Conservation (phyloP, 306 rosid genomes). For the Cucurbita argyrosperma region DNA sequence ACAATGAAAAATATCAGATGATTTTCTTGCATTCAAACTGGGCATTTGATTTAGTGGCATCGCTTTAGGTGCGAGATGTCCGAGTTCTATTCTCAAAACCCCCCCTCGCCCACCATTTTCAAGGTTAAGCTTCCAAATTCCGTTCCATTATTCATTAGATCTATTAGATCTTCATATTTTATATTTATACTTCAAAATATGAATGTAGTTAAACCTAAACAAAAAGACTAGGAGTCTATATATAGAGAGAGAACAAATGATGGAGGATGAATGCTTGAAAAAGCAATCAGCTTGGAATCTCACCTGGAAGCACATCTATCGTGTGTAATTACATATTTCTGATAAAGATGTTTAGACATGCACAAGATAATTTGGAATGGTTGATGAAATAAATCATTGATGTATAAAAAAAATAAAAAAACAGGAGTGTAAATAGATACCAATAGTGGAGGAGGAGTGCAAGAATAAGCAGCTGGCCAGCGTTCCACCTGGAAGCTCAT, state of each 20-base stretch:
- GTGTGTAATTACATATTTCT: not conserved
- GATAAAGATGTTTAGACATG: not conserved
- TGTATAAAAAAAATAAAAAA: not conserved
- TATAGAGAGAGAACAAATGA: not conserved
- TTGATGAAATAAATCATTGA: too few relatives aligned
- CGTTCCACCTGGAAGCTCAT: not conserved
- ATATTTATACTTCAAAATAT: not conserved
- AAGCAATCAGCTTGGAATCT: not conserved
- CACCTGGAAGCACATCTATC: not conserved
- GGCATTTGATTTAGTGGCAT: slow-evolving; percentile 8
- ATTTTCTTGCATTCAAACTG: not conserved
- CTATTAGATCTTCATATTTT: not conserved
- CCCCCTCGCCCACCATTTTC: not conserved
- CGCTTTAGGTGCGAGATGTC: slow-evolving; percentile 2
- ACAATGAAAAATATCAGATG: not conserved
- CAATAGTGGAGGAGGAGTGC: not conserved
- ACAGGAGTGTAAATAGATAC: not conserved
- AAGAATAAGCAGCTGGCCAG: not conserved
- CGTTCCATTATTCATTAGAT: not conserved
- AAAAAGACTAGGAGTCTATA: not conserved
- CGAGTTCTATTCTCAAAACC: not conserved
- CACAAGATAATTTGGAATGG: not conserved
- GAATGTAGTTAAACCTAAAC: not conserved
- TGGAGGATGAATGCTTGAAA: not conserved
- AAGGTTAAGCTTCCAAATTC: not conserved